Evolutionary conservation across 1,284 basidiomycete species (phyloP), one percentile per base, ranked within the genome.

Genomic region (Xanthoconium separans): DNA sequence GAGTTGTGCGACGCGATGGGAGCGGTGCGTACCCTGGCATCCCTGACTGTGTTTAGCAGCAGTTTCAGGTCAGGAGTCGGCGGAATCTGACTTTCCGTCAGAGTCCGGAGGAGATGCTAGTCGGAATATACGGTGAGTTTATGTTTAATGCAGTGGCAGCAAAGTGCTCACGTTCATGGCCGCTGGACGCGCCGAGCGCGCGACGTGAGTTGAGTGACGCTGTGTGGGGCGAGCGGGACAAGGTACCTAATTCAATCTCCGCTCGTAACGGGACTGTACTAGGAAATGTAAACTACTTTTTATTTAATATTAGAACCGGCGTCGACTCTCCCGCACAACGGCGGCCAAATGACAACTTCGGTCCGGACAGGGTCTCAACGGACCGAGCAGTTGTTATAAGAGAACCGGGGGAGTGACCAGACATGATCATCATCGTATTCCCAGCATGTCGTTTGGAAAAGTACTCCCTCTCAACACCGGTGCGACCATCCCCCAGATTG

Each of bases 71-170:
- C 87, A 56, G 77, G 74, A 63, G 81, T 70, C 55, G 75, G 70
- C 72, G 80, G 83, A 67, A 81, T 75, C 65, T 82, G 81, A 71
- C 82, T 83, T 68, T 83, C 80, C 33, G 85, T 84, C 70, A 91
- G 78, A 53, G 88, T 87, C 73, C 85, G 80, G 54, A 92, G 78
- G 68, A 92, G 84, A 71, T 92, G 88, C 89, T 86, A 58, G 15
- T 10, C n/a, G 34, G 7, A 39, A 6, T n/a, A 20, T 0, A 43
- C 6, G 50, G 43, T 68, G 30, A 69, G 66, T 36, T 40, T 1
- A n/a, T 22, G 2, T 44, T 40, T 4, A 16, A 4, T 0, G 5
- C 13, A 0, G 45, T 39, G 8, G n/a, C 12, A 15, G 24, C 8
- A 18, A 20, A 15, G 12, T 22, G 33, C 61, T 39, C 40, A 68